phyloP scores from a whole-genome alignment of 2,329 filamentous ascomycete species.

The Aphanocladium album region DNA sequence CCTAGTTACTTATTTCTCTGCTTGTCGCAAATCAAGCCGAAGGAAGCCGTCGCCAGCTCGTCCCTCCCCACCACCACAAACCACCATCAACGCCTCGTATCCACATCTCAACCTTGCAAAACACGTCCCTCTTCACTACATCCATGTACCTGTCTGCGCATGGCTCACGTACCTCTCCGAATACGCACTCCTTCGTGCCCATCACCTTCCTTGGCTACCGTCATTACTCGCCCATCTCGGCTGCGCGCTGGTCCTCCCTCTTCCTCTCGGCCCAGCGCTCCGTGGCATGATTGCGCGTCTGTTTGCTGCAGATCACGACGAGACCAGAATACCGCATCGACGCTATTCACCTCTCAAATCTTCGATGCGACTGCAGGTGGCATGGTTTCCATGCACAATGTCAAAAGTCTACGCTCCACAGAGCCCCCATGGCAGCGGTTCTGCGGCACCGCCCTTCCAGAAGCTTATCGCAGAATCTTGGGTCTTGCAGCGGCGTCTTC shows the following conservation, averaged over 20 bases:
- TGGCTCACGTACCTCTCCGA: no score
- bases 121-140: background rate
- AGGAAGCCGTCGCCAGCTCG: background rate
- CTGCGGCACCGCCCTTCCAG: background rate
- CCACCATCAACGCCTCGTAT: slow-evolving; percentile 14
- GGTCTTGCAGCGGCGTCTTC: no score
- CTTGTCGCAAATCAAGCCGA: background rate
- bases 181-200: background rate
- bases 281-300: background rate
- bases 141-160: no score
- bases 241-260: no score
- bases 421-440: background rate
- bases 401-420: no score
- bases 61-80: slow-evolving; percentile 14
- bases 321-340: background rate
- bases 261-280: background rate
- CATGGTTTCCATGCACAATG: background rate
- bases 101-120: background rate
- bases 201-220: background rate
- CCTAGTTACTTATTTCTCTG: no score
- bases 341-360: no score
- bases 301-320: background rate
- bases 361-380: background rate
- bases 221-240: background rate
- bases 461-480: background rate